Evolutionary conservation across 2,329 filamentous ascomycete genomes (phyloP).

Genomic region (Microdochium bolleyi): DNA sequence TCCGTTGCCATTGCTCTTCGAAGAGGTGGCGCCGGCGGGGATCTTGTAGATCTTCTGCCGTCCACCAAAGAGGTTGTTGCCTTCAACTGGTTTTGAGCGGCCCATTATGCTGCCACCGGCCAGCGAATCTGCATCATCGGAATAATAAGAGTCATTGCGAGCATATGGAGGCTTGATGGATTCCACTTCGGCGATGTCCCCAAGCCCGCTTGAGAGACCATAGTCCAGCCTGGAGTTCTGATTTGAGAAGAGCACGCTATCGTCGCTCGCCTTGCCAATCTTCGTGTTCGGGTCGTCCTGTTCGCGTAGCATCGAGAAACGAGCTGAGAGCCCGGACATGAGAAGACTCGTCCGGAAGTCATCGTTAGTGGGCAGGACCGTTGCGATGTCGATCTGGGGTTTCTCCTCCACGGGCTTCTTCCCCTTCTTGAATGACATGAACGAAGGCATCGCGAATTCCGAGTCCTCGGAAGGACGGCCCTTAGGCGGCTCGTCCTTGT

Average conservation of each 20-base stretch:
- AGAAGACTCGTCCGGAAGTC: slow-evolving; percentile 93
- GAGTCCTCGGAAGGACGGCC: slow-evolving; percentile 45
- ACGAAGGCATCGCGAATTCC: slow-evolving; percentile 39
- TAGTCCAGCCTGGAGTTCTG: slow-evolving; percentile 75
- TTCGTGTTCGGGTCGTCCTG: slow-evolving; percentile 87
- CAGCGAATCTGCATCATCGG: slow-evolving; percentile 58
- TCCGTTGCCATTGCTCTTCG: slow-evolving; percentile 24
- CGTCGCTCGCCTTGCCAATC: slow-evolving; percentile 89
- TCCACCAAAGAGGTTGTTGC: slow-evolving; percentile 89
- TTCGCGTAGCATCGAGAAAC: slow-evolving; percentile 94
- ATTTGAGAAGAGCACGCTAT: slow-evolving; percentile 81
- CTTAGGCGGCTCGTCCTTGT: slow-evolving; percentile 39
- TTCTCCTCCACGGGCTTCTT: slow-evolving; percentile 54
- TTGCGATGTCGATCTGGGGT: slow-evolving; percentile 62
- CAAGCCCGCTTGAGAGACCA: slow-evolving; percentile 48
- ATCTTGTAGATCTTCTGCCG: slow-evolving; percentile 95
- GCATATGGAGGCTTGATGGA: slow-evolving; percentile 58
- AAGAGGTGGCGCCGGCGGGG: slow-evolving; percentile 38
- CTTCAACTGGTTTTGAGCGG: slow-evolving; percentile 73
- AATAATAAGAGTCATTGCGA: slow-evolving; percentile 57
- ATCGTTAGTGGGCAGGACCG: slow-evolving; percentile 71
- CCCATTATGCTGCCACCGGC: slow-evolving; percentile 69
- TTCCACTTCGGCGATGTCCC: slow-evolving; percentile 86
- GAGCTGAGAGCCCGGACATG: slow-evolving; percentile 89
- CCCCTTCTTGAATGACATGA: slow-evolving; percentile 46